These are phyloP conservation scores for Ganoderma meredithae DNA, from an alignment of 1,284 basidiomycete genomes.

Conservation along the genomic window DNA sequence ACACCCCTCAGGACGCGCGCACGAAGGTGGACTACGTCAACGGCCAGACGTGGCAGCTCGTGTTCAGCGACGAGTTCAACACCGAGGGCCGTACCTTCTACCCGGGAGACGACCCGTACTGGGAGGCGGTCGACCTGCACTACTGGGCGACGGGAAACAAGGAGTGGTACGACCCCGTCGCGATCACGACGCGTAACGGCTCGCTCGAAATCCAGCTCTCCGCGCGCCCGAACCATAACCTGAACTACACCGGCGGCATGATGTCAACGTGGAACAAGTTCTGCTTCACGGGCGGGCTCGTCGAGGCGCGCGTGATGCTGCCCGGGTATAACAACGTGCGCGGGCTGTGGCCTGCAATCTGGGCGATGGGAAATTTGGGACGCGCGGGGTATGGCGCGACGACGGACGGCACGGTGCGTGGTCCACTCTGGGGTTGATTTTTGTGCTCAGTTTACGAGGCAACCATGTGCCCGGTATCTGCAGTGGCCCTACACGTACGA, in stretches of 20 bases:
- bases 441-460: too few species aligned
- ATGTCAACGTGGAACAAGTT: conserved; percentile 89
- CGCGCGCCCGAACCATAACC: conserved; percentile 68
- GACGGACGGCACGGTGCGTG: conserved; percentile 54
- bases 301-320: conserved; percentile 74
- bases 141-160: conserved; percentile 11
- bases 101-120: conserved; percentile 13
- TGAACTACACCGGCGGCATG: conserved; percentile 79
- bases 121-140: conserved; percentile 14
- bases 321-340: conserved; percentile 71
- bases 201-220: conserved; percentile 81
- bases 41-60: conserved; percentile 61
- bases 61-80: conserved; percentile 57
- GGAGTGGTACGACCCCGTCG: conserved; percentile 11
- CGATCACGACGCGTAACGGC: conserved; percentile 52
- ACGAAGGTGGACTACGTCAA: conserved; percentile 65
- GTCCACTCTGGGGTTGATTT: too few species aligned
- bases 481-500: conserved; percentile 65
- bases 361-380: conserved; percentile 53
- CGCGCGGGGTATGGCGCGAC: conserved; percentile 59
- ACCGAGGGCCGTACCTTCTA: conserved; percentile 5
- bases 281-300: conserved; percentile 89
- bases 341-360: conserved; percentile 62
- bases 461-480: too few species aligned
- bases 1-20: conserved; percentile 71